Evolutionary conservation across 148 eudicot species (phyloP).

Genomic region (Tetragonia tetragonoides): DNA sequence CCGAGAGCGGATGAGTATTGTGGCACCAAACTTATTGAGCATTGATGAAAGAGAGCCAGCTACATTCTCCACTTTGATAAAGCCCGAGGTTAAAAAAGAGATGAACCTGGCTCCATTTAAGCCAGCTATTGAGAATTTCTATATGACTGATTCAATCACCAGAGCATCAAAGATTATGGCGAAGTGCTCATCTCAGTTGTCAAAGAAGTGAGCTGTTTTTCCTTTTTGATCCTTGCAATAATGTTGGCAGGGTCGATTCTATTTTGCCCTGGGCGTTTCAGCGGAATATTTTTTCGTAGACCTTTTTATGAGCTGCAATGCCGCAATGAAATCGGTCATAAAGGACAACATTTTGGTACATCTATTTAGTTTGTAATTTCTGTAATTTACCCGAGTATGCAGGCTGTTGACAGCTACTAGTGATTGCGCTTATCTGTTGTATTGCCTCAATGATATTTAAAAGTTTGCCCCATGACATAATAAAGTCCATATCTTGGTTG

Average conservation of each 20-base stretch:
- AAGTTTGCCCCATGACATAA: background rate
- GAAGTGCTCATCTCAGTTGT: conserved; percentile 75
- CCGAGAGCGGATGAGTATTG: conserved; percentile 60
- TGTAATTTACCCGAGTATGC: conserved; percentile 23
- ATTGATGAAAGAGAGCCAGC: conserved; percentile 75
- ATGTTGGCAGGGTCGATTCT: conserved; percentile 22
- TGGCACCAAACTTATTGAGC: conserved; percentile 82
- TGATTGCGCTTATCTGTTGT: conserved; percentile 11
- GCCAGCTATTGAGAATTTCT: conserved; percentile 73
- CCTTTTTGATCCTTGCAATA: conserved; percentile 7
- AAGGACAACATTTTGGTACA: conserved; percentile 17
- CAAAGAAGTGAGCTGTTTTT: conserved; percentile 50
- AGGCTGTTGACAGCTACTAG: conserved; percentile 23
- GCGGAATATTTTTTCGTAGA: conserved; percentile 3
- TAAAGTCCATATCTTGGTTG: background rate
- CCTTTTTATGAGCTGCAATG: conserved; percentile 15
- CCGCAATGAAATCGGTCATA: conserved; percentile 15
- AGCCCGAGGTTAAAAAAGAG: conserved; percentile 51
- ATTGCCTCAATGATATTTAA: conserved; percentile 15
- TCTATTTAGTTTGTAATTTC: conserved; percentile 16
- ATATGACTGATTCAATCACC: conserved; percentile 91
- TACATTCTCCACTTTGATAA: conserved; percentile 56
- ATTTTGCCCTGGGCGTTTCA: conserved; percentile 19
- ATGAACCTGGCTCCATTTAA: conserved; percentile 50
- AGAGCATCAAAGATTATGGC: conserved; percentile 99